Evolutionary conservation across 768 basidiomycete species (phyloP), one percentile per base, ranked within the genome.

Genomic region (Tulasnella sp.): DNA sequence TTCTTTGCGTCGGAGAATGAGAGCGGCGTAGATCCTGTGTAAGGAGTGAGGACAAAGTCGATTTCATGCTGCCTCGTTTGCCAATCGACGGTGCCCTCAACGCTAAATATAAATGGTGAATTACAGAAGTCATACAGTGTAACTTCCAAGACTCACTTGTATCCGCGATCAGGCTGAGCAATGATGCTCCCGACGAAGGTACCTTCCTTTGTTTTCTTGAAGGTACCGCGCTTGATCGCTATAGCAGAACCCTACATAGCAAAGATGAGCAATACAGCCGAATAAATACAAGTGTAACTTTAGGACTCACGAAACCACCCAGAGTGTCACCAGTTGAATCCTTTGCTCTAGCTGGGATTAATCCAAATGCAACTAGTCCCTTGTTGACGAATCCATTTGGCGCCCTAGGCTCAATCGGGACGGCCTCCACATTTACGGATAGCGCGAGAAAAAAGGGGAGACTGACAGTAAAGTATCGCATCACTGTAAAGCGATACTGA

Each of bases 41-140:
- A 80, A 0, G 81, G 81, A 0, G 64, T 67, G 16, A 83, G 62
- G 1, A 69, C 65, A 60, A 84, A 80, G 45, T 73, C 67, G 53
- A 83, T 66, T 40, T 71, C 67, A 49, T 81, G 79, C n/a, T 71
- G 74, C n/a, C 81, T 73, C 2, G 70, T 69, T 59, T 78, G 76
- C 56, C 76, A 81, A 62, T 82, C 72, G 37, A 78, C 66, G 0
- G 79, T 76, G 0, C 61, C 66, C 20, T 72, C 70, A 50, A 42
- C 12, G 9, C 50, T 28, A 45, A 37, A 27, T 47, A 42, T 24
- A 19, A 37, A 42, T n/a, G n/a, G n/a, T n/a, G n/a, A n/a, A n/a
- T n/a, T n/a, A n/a, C n/a, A n/a, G n/a, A n/a, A n/a, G n/a, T n/a
- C n/a, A n/a, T n/a, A n/a, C n/a, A n/a, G n/a, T n/a, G n/a, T n/a